Conservation (phyloP, 768 basidiomycete genomes). For the Nevesoporus exiguus region DNA sequence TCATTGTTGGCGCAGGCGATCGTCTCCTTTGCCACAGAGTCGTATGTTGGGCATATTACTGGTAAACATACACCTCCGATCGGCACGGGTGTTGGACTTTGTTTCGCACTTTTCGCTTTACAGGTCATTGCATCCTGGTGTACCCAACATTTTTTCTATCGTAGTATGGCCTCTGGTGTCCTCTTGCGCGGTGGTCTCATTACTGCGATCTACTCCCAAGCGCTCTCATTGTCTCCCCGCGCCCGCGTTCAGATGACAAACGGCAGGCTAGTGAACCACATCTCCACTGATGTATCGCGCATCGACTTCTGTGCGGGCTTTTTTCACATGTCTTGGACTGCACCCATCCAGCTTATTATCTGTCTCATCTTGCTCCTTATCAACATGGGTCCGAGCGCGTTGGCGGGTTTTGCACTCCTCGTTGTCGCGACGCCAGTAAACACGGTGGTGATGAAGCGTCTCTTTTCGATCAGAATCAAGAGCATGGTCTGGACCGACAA, state of each 20-base stretch:
- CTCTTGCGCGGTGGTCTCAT: slow-evolving; percentile 82
- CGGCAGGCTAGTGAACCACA: slow-evolving; percentile 90
- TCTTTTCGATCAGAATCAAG: slow-evolving; percentile 57
- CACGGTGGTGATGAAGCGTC: slow-evolving; percentile 63
- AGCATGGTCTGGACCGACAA: slow-evolving; percentile 90
- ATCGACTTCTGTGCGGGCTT: slow-evolving; percentile 85
- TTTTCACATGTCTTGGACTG: slow-evolving; percentile 79
- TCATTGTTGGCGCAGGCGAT: slow-evolving; percentile 44
- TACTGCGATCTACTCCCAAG: slow-evolving; percentile 78
- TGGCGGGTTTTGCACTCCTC: slow-evolving; percentile 60
- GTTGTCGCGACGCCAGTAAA: slow-evolving; percentile 72
- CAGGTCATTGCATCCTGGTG: slow-evolving; percentile 65
- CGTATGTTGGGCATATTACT: slow-evolving; percentile 47
- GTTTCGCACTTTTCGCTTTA: slow-evolving; percentile 64
- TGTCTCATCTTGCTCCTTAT: slow-evolving; percentile 71
- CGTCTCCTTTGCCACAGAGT: slow-evolving; percentile 64
- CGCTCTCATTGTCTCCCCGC: slow-evolving; percentile 71
- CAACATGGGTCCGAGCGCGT: slow-evolving; percentile 61
- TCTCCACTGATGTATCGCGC: slow-evolving; percentile 86
- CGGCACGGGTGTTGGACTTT: slow-evolving; percentile 68
- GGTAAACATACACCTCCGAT: slow-evolving; percentile 40
- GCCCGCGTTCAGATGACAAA: slow-evolving; percentile 79
- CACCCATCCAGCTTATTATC: slow-evolving; percentile 72
- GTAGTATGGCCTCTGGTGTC: slow-evolving; percentile 69
- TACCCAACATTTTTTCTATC: slow-evolving; percentile 83